Evolutionary conservation across 1,139 yeast genomes (phyloP).

Genomic region (Candida pseudocylindracea): DNA sequence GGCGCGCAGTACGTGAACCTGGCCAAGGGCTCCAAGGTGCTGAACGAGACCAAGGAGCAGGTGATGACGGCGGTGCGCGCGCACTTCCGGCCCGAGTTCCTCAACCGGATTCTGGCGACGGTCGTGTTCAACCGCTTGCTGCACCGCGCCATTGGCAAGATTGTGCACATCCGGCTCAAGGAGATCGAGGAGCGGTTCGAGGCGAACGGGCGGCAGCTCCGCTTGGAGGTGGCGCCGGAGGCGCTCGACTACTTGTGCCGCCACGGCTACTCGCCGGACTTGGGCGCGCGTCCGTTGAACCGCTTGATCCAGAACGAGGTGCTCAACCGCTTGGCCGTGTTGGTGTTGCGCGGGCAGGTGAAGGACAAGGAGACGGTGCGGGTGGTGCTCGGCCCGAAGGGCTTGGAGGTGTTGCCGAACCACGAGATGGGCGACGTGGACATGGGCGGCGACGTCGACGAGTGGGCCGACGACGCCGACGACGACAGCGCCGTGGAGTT

Average conservation of each 20-base stretch:
- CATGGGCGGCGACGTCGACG: conserved; percentile 29
- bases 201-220: conserved; percentile 57
- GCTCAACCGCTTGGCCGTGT: conserved; percentile 72
- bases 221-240: conserved; percentile 41
- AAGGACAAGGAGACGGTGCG: conserved; percentile 68
- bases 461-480: conserved; percentile 6
- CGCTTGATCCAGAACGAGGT: conserved; percentile 78
- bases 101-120: conserved; percentile 85
- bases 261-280: conserved; percentile 76
- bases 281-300: conserved; percentile 97
- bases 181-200: conserved; percentile 79
- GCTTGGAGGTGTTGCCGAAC: conserved; percentile 66
- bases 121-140: conserved; percentile 85
- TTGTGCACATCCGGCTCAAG: conserved; percentile 59
- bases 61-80: conserved; percentile 74
- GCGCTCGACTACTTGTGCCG: conserved; percentile 67
- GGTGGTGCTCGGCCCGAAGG: conserved; percentile 36
- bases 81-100: conserved; percentile 94
- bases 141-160: conserved; percentile 77
- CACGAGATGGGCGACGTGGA: conserved; percentile 47
- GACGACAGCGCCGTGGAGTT: background rate
- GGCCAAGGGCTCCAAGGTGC: conserved; percentile 40
- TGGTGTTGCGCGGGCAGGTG: conserved; percentile 69
- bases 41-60: conserved; percentile 40
- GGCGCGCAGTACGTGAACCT: conserved; percentile 82